phyloP scores from a whole-genome alignment of 306 rosid species.

The Hippophae gyantsensis region DNA sequence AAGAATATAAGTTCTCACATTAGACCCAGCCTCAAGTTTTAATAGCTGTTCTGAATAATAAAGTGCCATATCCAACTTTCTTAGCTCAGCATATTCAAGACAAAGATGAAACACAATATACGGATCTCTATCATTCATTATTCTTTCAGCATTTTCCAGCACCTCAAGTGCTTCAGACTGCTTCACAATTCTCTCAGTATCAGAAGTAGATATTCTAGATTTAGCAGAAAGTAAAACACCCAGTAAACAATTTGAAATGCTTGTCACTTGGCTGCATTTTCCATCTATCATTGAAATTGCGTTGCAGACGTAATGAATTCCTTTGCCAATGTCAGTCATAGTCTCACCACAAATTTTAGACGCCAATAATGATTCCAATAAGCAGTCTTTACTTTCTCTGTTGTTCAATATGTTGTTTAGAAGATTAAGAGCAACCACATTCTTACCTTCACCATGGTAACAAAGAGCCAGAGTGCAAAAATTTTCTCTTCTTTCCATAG shows the following conservation, averaged over 20 bases:
- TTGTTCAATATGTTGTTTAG: conserved; percentile 59
- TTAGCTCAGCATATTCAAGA: conserved; percentile 69
- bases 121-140: conserved; percentile 31
- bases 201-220: conserved; percentile 63
- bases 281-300: conserved; percentile 39
- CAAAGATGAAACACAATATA: conserved; percentile 57
- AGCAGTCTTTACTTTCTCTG: conserved; percentile 44
- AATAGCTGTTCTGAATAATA: conserved; percentile 47
- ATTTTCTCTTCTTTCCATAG: conserved; percentile 52
- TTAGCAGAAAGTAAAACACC: conserved; percentile 69
- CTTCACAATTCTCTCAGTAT: conserved; percentile 53
- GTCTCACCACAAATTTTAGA: conserved; percentile 60
- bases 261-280: conserved; percentile 42
- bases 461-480: conserved; percentile 94
- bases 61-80: conserved; percentile 62
- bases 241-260: conserved; percentile 49
- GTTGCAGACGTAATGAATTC: conserved; percentile 41
- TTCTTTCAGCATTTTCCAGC: conserved; percentile 37
- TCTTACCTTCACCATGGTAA: conserved; percentile 61
- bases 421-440: conserved; percentile 64
- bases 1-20: conserved; percentile 57
- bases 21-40: conserved; percentile 52
- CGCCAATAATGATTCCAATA: conserved; percentile 51
- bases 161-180: conserved; percentile 61
- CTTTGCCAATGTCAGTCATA: conserved; percentile 43